Percentiles rank a stretch among this genome's conserved stretches.
phyloP scores from a whole-genome alignment of 1,284 basidiomycete genomes.

The Ustilago sp. region DNA sequence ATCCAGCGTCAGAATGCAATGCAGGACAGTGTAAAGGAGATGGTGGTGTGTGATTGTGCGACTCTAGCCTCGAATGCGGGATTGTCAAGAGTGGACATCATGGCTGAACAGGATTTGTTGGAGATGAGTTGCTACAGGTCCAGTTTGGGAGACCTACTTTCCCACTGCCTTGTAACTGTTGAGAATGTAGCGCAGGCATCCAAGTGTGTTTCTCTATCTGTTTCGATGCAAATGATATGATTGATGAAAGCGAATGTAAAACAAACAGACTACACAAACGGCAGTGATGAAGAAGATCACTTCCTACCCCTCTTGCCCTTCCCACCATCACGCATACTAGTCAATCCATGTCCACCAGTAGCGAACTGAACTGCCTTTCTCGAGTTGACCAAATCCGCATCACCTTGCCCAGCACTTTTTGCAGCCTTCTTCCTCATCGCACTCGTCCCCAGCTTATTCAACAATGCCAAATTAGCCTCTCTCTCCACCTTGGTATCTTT shows the following conservation, averaged over 20 bases:
- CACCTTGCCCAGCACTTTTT: constrained; percentile 70
- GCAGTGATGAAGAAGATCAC: neutral
- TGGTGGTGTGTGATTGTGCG: too few species aligned
- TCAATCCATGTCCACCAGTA: constrained; percentile 52
- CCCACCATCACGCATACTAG: constrained; percentile 49
- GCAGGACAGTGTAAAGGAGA: neutral
- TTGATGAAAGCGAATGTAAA: too few species aligned
- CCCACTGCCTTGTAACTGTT: too few species aligned
- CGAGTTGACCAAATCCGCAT: constrained; percentile 62
- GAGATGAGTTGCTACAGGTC: too few species aligned
- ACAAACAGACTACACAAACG: too few species aligned
- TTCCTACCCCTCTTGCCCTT: constrained; percentile 38
- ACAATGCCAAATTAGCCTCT: constrained; percentile 78
- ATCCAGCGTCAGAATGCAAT: neutral
- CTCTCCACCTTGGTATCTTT: constrained; percentile 78
- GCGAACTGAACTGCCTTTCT: constrained; percentile 64
- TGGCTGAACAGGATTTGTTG: too few species aligned
- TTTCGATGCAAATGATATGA: too few species aligned
- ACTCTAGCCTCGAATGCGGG: too few species aligned
- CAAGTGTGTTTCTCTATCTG: too few species aligned
- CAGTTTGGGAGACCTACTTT: too few species aligned
- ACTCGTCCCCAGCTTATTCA: constrained; percentile 78
- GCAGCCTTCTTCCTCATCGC: constrained; percentile 22
- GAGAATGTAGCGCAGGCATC: too few species aligned
- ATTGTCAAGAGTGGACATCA: too few species aligned